Conservation (phyloP, 2,329 filamentous ascomycete genomes). For the Plectosphaerella cucumerina region DNA sequence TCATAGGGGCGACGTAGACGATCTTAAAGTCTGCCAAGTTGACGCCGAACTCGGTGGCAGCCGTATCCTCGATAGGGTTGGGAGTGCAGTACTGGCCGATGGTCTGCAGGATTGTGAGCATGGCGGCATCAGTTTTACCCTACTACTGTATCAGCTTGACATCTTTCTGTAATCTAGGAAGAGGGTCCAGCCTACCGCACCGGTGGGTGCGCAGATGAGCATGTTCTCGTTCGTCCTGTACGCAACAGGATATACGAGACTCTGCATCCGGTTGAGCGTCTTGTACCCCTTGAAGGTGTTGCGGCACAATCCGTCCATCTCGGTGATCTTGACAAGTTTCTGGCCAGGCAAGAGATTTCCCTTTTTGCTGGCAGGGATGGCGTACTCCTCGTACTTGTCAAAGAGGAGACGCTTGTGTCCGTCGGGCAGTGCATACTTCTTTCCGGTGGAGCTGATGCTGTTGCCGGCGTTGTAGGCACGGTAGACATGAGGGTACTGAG, state of each 20-base stretch:
- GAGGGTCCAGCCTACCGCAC: constrained; percentile 57
- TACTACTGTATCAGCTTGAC: constrained; percentile 18
- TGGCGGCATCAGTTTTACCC: constrained; percentile 97
- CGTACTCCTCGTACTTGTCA: constrained; percentile 84
- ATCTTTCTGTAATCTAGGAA: neutral
- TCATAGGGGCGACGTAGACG: constrained; percentile 98
- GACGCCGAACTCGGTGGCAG: constrained; percentile 77
- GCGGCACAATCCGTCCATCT: constrained; percentile 83
- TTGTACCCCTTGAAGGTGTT: constrained; percentile 96
- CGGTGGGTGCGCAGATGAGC: constrained; percentile 96
- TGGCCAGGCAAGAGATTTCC: constrained; percentile 69
- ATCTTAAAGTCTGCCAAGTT: constrained; percentile 90
- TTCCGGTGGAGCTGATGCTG: constrained; percentile 72
- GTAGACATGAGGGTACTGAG: constrained; percentile 92
- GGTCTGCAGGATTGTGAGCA: constrained; percentile 91
- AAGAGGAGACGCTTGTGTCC: constrained; percentile 68
- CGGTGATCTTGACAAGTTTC: constrained; percentile 71
- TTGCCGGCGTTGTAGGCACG: constrained; percentile 80
- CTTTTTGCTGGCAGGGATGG: constrained; percentile 76
- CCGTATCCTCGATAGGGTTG: constrained; percentile 69
- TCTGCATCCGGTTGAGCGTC: constrained; percentile 95
- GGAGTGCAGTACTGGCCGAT: constrained; percentile 82
- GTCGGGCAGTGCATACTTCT: constrained; percentile 75
- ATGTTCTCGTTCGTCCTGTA: constrained; percentile 98
- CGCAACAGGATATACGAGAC: constrained; percentile 88